Evolutionary conservation across 805 yeast species (phyloP).

Genomic region (Myxozyma kluyveri): DNA sequence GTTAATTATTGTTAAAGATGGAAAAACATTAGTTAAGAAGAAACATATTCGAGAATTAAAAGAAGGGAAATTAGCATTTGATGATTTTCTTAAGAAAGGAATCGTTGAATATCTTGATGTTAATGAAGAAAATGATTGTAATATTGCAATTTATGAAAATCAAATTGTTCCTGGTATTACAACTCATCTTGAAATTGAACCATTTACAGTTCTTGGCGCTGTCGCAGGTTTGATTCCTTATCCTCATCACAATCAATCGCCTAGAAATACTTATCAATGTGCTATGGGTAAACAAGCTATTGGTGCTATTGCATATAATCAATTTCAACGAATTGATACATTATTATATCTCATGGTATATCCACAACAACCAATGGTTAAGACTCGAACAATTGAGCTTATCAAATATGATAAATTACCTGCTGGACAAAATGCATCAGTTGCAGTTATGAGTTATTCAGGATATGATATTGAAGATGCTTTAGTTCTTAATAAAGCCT

Average conservation of each 20-base stretch:
- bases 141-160: slow-evolving; percentile 82
- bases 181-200: slow-evolving; percentile 94
- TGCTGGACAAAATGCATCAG: slow-evolving; percentile 98
- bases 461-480: slow-evolving; percentile 99
- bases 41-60: slow-evolving; percentile 63
- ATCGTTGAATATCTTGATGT: slow-evolving; percentile 94
- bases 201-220: slow-evolving; percentile 89
- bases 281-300: slow-evolving; percentile 99
- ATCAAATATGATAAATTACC: slow-evolving; percentile 95
- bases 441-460: slow-evolving; percentile 98
- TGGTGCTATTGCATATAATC: slow-evolving; percentile 97
- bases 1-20: slow-evolving; percentile 76
- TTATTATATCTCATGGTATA: slow-evolving; percentile 92
- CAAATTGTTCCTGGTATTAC: slow-evolving; percentile 49
- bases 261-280: slow-evolving; percentile 97
- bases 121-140: slow-evolving; percentile 93
- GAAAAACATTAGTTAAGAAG: slow-evolving; percentile 65
- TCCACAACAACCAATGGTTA: slow-evolving; percentile 99
- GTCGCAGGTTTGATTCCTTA: slow-evolving; percentile 98
- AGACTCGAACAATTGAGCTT: slow-evolving; percentile 92
- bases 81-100: slow-evolving; percentile 81
- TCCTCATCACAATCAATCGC: slow-evolving; percentile 99
- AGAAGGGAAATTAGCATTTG: slow-evolving; percentile 77
- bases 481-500: slow-evolving; percentile 85
- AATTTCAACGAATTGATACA: slow-evolving; percentile 92